phyloP scores from a whole-genome alignment of 1,284 basidiomycete genomes.

The Mixia osmundae region DNA sequence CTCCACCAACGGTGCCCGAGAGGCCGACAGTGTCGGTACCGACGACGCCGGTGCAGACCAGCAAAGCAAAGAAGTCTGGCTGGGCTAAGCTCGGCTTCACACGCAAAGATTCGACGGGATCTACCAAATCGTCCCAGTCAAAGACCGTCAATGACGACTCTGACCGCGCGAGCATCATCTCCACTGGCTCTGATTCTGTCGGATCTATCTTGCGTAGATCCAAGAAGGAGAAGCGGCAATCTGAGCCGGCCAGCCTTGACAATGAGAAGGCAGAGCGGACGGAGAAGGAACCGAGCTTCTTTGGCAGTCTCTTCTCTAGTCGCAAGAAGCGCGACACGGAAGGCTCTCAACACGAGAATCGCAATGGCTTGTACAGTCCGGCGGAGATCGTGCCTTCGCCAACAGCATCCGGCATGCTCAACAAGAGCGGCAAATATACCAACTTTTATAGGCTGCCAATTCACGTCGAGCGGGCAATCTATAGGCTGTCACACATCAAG shows the following conservation, averaged over 20 bases:
- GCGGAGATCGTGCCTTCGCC: constrained; percentile 30
- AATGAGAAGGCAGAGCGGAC: constrained; percentile 31
- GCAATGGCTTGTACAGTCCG: constrained; percentile 27
- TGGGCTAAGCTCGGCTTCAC: constrained; percentile 26
- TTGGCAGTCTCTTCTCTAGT: constrained; percentile 61
- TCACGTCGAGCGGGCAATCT: constrained; percentile 92
- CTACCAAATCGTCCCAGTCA: not conserved
- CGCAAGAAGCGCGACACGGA: constrained; percentile 54
- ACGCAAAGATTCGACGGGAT: not conserved
- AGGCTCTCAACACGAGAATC: no score
- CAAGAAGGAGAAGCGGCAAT: constrained; percentile 4
- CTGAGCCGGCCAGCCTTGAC: not conserved
- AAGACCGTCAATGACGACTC: not conserved
- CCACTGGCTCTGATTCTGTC: constrained; percentile 1
- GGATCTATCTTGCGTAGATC: not conserved
- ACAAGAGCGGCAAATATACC: constrained; percentile 30
- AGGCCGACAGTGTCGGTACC: not conserved
- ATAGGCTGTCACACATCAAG: constrained; percentile 95
- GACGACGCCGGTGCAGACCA: constrained; percentile 15
- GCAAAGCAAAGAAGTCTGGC: constrained; percentile 48
- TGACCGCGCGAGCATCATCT: constrained; percentile 2
- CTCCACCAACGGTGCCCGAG: not conserved
- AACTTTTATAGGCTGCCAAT: constrained; percentile 72
- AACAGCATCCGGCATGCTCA: constrained; percentile 18
- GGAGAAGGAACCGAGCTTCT: constrained; percentile 33